These are phyloP conservation scores for Simplicillium aogashimaense DNA, from an alignment of 2,329 filamentous ascomycete species.

Conservation along the genomic window DNA sequence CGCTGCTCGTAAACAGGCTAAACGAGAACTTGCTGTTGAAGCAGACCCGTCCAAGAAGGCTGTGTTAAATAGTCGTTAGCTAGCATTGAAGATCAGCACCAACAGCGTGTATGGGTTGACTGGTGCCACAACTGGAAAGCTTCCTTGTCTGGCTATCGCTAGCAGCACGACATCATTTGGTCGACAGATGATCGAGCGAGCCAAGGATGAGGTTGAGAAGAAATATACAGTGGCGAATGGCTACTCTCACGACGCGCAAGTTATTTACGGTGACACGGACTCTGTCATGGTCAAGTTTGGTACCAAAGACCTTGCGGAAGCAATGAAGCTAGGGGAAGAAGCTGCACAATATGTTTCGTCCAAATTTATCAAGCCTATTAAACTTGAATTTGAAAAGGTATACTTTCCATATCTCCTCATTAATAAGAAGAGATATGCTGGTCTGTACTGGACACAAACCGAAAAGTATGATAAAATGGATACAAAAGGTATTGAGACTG, in stretches of 20 bases:
- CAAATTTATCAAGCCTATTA: slow-evolving; percentile 95
- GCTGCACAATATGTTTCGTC: slow-evolving; percentile 79
- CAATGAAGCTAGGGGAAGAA: slow-evolving; percentile 94
- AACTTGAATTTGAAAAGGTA: slow-evolving; percentile 98
- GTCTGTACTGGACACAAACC: slow-evolving; percentile 92
- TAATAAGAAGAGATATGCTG: slow-evolving; percentile 99
- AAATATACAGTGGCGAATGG: slow-evolving; percentile 89
- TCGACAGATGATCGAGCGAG: slow-evolving; percentile 97
- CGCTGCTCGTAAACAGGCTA: slow-evolving; percentile 86
- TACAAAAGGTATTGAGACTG: slow-evolving; percentile 97
- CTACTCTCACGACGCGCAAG: slow-evolving; percentile 87
- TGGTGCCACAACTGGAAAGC: slow-evolving; percentile 88
- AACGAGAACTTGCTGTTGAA: slow-evolving; percentile 78
- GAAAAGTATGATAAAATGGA: slow-evolving; percentile 99
- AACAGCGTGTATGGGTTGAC: slow-evolving; percentile 98
- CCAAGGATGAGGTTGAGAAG: slow-evolving; percentile 87
- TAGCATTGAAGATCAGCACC: slow-evolving; percentile 91
- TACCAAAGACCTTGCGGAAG: slow-evolving; percentile 71
- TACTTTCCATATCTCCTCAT: slow-evolving; percentile 97
- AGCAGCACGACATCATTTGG: slow-evolving; percentile 96
- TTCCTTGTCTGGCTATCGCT: slow-evolving; percentile 89
- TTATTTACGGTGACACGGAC: slow-evolving; percentile 98
- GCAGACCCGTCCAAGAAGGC: slow-evolving; percentile 97
- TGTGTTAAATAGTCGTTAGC: slow-evolving; percentile 90
- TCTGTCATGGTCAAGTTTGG: slow-evolving; percentile 99